Percentiles rank a stretch among this genome's conserved stretches.
Evolutionary conservation across 2,329 filamentous ascomycete genomes (phyloP).

Genomic region (Fusarium neocosmosporiellum): DNA sequence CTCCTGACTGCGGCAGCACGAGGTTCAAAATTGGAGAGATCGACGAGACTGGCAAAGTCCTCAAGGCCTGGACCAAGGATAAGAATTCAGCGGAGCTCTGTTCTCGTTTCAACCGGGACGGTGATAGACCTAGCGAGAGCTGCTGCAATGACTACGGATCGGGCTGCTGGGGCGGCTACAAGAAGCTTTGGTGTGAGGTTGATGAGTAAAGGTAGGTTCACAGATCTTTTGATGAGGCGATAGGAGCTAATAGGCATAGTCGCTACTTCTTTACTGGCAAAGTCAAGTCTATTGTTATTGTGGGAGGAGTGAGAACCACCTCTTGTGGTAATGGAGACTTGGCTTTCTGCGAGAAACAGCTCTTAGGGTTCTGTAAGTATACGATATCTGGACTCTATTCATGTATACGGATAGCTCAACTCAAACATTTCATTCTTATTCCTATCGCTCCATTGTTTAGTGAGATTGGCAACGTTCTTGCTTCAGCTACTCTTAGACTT

Average conservation of each 20-base stretch:
- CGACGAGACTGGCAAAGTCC: not conserved
- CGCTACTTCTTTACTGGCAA: too few relatives aligned
- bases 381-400: too few relatives aligned
- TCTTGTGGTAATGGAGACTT: too few relatives aligned
- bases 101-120: not conserved
- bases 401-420: too few relatives aligned
- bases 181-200: not conserved
- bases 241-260: too few relatives aligned
- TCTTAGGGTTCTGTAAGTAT: too few relatives aligned
- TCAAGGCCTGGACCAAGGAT: not conserved
- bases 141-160: not conserved
- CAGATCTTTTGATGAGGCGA: not conserved
- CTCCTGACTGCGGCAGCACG: not conserved
- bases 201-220: not conserved
- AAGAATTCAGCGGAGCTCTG: not conserved
- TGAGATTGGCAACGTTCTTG: not conserved
- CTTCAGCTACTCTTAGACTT: constrained; percentile 10
- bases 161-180: not conserved
- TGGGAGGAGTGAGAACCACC: too few relatives aligned
- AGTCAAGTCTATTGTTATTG: too few relatives aligned
- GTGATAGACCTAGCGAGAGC: not conserved
- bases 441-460: not conserved
- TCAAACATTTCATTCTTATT: not conserved
- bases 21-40: not conserved
- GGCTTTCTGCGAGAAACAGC: too few relatives aligned